Conservation (phyloP, 2,329 filamentous ascomycete species). For the Colletotrichum sansevieriae region DNA sequence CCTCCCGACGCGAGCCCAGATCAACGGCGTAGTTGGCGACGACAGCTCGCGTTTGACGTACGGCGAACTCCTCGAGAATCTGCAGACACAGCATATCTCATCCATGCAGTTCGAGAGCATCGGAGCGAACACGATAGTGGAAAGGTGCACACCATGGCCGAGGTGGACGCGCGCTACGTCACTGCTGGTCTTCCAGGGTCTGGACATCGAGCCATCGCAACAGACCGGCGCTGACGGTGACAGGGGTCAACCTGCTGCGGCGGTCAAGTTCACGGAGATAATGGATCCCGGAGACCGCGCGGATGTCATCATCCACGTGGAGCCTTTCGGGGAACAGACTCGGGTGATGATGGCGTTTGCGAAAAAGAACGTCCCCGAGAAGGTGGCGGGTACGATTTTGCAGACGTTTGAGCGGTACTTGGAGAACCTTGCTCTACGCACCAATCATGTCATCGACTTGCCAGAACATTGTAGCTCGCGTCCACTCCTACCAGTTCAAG, state of each 20-base stretch:
- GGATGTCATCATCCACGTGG: constrained; percentile 23
- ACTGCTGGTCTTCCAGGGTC: constrained; percentile 19
- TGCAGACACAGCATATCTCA: constrained; percentile 63
- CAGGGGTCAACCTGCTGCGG: background rate
- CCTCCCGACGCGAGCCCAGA: constrained; percentile 14
- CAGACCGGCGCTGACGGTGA: background rate
- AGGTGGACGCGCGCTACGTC: constrained; percentile 23
- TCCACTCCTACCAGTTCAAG: background rate
- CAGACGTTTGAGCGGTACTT: constrained; percentile 5
- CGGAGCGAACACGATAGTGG: constrained; percentile 63
- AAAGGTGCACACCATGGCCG: constrained; percentile 59
- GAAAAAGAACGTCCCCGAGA: background rate
- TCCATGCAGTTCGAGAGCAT: constrained; percentile 64
- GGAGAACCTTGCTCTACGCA: background rate
- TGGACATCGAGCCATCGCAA: constrained; percentile 19
- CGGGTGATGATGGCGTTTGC: constrained; percentile 27
- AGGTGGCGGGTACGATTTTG: constrained; percentile 1
- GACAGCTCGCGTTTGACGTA: background rate
- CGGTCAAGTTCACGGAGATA: constrained; percentile 15
- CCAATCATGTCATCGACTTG: background rate
- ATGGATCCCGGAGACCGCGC: constrained; percentile 24
- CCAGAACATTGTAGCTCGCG: background rate
- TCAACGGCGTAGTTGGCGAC: background rate
- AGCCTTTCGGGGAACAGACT: constrained; percentile 18
- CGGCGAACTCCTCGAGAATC: constrained; percentile 43